These are phyloP conservation scores for Beta macrorhiza DNA, from an alignment of 179 eudicot species.

Conservation along the genomic window DNA sequence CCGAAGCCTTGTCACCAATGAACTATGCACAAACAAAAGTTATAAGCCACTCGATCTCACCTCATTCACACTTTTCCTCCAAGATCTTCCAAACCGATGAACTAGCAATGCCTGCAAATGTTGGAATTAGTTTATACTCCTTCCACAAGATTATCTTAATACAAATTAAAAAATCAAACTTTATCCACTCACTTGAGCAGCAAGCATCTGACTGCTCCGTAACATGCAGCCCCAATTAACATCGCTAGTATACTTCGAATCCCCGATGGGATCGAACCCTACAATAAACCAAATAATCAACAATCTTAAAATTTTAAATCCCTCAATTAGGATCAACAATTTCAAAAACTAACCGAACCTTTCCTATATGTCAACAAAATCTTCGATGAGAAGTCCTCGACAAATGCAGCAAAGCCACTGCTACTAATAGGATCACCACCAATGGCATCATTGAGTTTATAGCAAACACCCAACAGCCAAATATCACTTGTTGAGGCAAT, in stretches of 20 bases:
- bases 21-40: not conserved
- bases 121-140: not conserved
- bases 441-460: slow-evolving; percentile 59
- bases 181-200: slow-evolving; percentile 61
- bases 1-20: not conserved
- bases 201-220: slow-evolving; percentile 97
- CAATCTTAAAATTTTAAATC: not conserved
- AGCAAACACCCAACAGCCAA: slow-evolving; percentile 90
- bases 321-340: not conserved
- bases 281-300: slow-evolving; percentile 16
- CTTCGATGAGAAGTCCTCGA: slow-evolving; percentile 88
- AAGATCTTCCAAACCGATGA: slow-evolving; percentile 78
- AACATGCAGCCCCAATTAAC: slow-evolving; percentile 98
- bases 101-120: slow-evolving; percentile 68
- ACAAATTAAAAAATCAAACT: not conserved
- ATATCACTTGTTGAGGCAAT: slow-evolving; percentile 69
- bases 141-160: not conserved
- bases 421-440: slow-evolving; percentile 52
- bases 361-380: slow-evolving; percentile 88
- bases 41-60: slow-evolving; percentile 31
- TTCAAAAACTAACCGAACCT: slow-evolving; percentile 47
- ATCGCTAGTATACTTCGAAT: slow-evolving; percentile 89
- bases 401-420: slow-evolving; percentile 69
- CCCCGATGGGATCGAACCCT: slow-evolving; percentile 88
- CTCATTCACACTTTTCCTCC: slow-evolving; percentile 73